phyloP scores from a whole-genome alignment of 1,284 basidiomycete genomes.

The Albatrellus sp. region DNA sequence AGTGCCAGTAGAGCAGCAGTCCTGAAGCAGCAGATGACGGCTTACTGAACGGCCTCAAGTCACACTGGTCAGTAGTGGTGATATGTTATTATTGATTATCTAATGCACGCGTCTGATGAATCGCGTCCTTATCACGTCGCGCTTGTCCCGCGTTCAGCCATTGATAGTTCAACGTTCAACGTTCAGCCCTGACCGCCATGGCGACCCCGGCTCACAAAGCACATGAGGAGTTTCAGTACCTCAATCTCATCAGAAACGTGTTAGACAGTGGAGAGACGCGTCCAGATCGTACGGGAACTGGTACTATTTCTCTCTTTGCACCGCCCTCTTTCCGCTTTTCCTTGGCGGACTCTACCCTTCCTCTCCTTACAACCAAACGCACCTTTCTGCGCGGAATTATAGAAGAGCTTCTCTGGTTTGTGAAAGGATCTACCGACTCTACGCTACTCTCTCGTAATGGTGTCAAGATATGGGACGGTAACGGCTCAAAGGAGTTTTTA shows the following conservation, averaged over 20 bases:
- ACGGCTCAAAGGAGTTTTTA: conserved; percentile 82
- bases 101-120: background rate
- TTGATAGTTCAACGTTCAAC: no score
- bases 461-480: conserved; percentile 97
- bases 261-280: conserved; percentile 65
- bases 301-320: conserved; percentile 83
- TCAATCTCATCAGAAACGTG: conserved; percentile 67
- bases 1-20: no score
- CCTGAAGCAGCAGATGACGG: no score
- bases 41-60: no score
- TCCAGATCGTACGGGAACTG: conserved; percentile 86
- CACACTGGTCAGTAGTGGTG: no score
- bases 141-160: no score
- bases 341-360: conserved; percentile 60
- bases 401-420: conserved; percentile 95
- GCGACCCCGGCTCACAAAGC: background rate
- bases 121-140: no score
- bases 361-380: conserved; percentile 90
- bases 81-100: no score
- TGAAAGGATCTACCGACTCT: conserved; percentile 79
- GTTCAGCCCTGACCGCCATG: no score
- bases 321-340: conserved; percentile 84
- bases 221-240: conserved; percentile 83
- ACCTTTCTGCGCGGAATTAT: conserved; percentile 88
- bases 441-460: conserved; percentile 70